These are phyloP conservation scores for Phlegmacium glaucopus DNA, from an alignment of 768 basidiomycete species.

Conservation along the genomic window DNA sequence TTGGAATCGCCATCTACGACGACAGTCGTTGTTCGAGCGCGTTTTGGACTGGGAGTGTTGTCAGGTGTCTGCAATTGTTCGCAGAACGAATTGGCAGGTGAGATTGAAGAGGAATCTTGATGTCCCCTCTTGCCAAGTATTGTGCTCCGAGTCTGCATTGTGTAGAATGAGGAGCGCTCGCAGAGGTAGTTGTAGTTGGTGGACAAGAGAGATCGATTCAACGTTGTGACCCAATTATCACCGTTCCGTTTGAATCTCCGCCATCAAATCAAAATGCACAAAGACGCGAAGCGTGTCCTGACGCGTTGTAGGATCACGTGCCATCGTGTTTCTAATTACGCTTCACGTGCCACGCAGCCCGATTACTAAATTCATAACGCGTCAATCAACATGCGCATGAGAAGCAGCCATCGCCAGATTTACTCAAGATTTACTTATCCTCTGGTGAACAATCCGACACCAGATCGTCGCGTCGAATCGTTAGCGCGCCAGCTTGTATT, in stretches of 20 bases:
- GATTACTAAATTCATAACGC: too few relatives aligned
- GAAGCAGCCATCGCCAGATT: too few relatives aligned
- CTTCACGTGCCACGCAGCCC: too few relatives aligned
- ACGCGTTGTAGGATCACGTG: constrained; percentile 39
- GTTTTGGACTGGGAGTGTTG: constrained; percentile 62
- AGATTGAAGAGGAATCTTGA: constrained; percentile 25
- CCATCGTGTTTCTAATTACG: constrained; percentile 14
- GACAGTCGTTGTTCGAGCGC: constrained; percentile 45
- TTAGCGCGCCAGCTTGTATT: too few relatives aligned
- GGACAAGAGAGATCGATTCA: constrained; percentile 14
- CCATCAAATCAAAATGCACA: constrained; percentile 28
- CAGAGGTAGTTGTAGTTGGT: constrained; percentile 19
- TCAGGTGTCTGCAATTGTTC: constrained; percentile 57
- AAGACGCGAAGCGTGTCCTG: constrained; percentile 25
- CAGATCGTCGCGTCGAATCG: too few relatives aligned
- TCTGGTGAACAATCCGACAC: too few relatives aligned
- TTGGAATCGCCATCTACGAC: constrained; percentile 55
- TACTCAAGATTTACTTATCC: too few relatives aligned
- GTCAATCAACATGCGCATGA: too few relatives aligned
- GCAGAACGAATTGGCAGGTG: constrained; percentile 25
- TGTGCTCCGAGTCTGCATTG: constrained; percentile 47
- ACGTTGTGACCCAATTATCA: constrained; percentile 19
- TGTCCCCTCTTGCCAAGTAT: constrained; percentile 52
- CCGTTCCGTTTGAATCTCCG: constrained; percentile 34
- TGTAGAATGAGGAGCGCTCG: constrained; percentile 10